Base-by-base conservation (phyloP, 441 rosid genomes). In the Mallotus japonicus region DNA sequence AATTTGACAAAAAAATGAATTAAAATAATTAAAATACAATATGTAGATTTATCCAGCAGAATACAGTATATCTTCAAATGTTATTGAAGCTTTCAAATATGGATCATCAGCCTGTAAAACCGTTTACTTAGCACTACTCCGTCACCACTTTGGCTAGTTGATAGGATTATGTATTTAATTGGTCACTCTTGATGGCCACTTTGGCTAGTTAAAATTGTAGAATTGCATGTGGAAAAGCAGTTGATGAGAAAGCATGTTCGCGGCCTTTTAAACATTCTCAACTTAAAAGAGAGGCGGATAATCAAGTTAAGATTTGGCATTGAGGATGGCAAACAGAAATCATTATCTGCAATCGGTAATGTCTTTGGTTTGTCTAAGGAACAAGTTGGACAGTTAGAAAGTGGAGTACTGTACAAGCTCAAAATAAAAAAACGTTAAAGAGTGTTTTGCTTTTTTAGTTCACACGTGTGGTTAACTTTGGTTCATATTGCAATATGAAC, bases 361-460 rank as follows among this genome's bases (percentile, higher is more conserved):
- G 74, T 84, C 32, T 83, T 82, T 64, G 95, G 96, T 40, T 75
- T 95, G 74, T 82, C 93, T 0, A 89, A 85, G 84, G 97, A 95
- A 79, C 81, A 96, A 74, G 93, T 90, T 49, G 75, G 99, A 62
- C 93, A 91, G 67, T 77, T 95, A 76, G 97, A 92, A 85, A 85
- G 80, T 85, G 80, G 91, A 62, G 96, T 98, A 44, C 55, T 89
- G 59, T 80, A 85, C 83, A 90, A 89, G 84, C 92, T 92, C 67
- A 91, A 85, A 24, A 24, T 24, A 24, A 24, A 24, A 24, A 24
- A 24, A 24, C 1, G 28, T 24, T 24, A 24, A 24, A 24, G 28
- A 24, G 28, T 24, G 28, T 24, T 24, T 24, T 24, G 28, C 28
- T 1, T 24, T 24, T 24, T 24, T 24, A 24, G 28, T 24, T 24